Evolutionary conservation across 768 basidiomycete genomes (phyloP).

Genomic region (Udeniomyces megalosporus): DNA sequence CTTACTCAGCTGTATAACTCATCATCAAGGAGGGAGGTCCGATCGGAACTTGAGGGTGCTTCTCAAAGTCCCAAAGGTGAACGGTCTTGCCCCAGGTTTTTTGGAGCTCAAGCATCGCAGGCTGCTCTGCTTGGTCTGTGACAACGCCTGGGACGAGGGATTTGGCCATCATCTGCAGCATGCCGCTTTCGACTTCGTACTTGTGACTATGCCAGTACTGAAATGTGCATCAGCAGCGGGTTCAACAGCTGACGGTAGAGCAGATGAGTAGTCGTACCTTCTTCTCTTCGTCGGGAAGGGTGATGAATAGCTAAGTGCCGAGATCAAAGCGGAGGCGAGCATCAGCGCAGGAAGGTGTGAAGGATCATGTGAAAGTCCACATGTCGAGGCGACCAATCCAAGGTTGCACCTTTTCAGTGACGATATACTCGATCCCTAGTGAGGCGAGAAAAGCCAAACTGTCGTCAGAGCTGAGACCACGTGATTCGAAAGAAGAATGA

Average conservation of each 20-base stretch:
- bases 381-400: background rate
- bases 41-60: conserved; percentile 33
- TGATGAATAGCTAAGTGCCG: background rate
- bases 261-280: background rate
- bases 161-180: background rate
- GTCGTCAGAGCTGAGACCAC: too few relatives aligned
- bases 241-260: background rate
- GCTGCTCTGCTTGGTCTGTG: background rate
- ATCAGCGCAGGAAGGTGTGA: too few relatives aligned
- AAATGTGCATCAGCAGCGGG: background rate
- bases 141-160: background rate
- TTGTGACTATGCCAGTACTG: background rate
- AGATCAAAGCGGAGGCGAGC: background rate
- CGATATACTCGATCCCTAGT: background rate
- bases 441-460: too few relatives aligned
- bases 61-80: conserved; percentile 29
- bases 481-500: too few relatives aligned
- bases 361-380: too few relatives aligned
- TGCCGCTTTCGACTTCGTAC: background rate
- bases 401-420: background rate
- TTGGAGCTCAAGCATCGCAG: conserved; percentile 35
- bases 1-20: conserved; percentile 31
- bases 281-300: background rate
- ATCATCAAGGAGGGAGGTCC: conserved; percentile 39
- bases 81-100: conserved; percentile 37